These are phyloP conservation scores for Psilocybe cyanescens DNA, from an alignment of 768 basidiomycete genomes.

Conservation along the genomic window DNA sequence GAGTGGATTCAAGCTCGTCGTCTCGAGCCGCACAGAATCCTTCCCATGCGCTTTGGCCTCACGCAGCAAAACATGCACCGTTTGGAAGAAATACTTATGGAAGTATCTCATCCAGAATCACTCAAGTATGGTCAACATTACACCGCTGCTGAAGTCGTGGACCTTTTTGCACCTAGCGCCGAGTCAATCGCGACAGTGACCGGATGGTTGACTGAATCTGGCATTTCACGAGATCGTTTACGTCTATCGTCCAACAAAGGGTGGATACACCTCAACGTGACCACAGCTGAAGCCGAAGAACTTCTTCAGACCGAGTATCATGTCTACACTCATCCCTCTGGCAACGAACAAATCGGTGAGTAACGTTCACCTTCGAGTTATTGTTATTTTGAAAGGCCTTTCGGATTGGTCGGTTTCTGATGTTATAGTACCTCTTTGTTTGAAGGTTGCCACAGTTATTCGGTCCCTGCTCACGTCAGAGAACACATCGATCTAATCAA, in stretches of 20 bases:
- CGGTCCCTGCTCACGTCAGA: slow-evolving; percentile 41
- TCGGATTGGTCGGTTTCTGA: neutral
- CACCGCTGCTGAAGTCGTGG: slow-evolving; percentile 43
- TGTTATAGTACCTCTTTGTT: neutral
- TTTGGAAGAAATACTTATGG: slow-evolving; percentile 48
- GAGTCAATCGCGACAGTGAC: slow-evolving; percentile 45
- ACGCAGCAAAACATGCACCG: slow-evolving; percentile 48
- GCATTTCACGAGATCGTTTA: slow-evolving; percentile 41
- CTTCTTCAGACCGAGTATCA: slow-evolving; percentile 50
- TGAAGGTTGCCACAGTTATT: slow-evolving; percentile 43
- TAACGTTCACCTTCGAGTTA: neutral
- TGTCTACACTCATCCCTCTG: slow-evolving; percentile 44
- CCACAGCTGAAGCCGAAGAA: slow-evolving; percentile 43
- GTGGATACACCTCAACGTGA: slow-evolving; percentile 46
- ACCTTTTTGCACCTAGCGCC: slow-evolving; percentile 46
- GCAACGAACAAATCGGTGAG: slow-evolving; percentile 41
- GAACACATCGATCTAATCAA: slow-evolving; percentile 47
- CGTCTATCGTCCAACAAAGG: slow-evolving; percentile 41
- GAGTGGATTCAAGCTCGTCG: slow-evolving; percentile 28
- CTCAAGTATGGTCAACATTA: slow-evolving; percentile 55
- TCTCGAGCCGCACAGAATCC: slow-evolving; percentile 26
- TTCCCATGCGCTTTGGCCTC: slow-evolving; percentile 56
- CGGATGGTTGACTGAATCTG: slow-evolving; percentile 46
- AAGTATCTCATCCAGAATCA: slow-evolving; percentile 55
- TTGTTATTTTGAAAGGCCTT: no score